These are phyloP conservation scores for Geum urbanum DNA, from an alignment of 306 rosid species.

Conservation along the genomic window DNA sequence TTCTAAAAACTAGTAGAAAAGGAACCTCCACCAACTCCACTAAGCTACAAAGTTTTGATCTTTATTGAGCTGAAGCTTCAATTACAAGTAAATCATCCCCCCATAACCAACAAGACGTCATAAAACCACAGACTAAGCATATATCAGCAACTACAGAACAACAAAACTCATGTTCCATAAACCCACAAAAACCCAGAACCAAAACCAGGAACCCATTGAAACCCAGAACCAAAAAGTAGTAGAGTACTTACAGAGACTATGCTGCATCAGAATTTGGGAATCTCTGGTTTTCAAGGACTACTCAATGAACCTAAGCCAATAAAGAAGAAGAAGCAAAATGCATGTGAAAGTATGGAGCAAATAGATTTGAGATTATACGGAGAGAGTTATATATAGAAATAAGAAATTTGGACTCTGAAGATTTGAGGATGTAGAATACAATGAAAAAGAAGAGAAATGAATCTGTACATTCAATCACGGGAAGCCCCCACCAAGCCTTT, in stretches of 20 bases:
- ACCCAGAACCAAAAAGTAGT: slow-evolving; percentile 21
- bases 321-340: neutral
- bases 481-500: slow-evolving; percentile 10
- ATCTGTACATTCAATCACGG: slow-evolving; percentile 9
- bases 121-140: neutral
- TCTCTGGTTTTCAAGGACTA: slow-evolving; percentile 26
- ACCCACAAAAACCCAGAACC: slow-evolving; percentile 1
- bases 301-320: slow-evolving; percentile 16
- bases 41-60: neutral
- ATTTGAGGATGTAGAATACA: neutral
- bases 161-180: slow-evolving; percentile 2
- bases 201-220: slow-evolving; percentile 13
- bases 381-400: neutral
- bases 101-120: neutral
- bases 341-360: neutral
- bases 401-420: neutral
- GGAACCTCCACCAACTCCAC: neutral
- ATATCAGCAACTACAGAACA: neutral
- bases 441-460: neutral
- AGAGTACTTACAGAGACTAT: slow-evolving; percentile 23
- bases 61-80: neutral
- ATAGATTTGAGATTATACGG: neutral
- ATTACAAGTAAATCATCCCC: neutral
- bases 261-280: slow-evolving; percentile 14
- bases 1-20: neutral